Evolutionary conservation across 106 monocot genomes (phyloP).

Genomic region (Allium sativum): DNA sequence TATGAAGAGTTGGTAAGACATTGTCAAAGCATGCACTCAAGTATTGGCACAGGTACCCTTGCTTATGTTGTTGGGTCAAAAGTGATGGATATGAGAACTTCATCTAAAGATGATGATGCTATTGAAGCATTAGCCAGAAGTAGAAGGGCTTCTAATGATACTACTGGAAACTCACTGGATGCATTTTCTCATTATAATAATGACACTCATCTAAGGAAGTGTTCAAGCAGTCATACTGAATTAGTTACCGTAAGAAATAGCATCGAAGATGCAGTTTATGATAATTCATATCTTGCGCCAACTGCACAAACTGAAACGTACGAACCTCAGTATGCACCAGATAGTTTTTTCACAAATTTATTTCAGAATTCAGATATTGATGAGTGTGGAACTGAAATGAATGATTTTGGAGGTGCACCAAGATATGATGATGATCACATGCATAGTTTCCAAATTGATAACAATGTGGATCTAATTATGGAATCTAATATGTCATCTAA

Average conservation of each 20-base stretch:
- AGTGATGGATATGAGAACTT: conserved; percentile 92
- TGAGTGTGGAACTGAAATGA: conserved; percentile 18
- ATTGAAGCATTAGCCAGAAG: conserved; percentile 24
- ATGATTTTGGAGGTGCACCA: conserved; percentile 15
- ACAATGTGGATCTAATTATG: conserved; percentile 65
- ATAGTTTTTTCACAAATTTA: conserved; percentile 65
- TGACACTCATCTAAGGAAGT: conserved; percentile 26
- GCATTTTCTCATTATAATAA: conserved; percentile 17
- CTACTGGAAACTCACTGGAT: conserved; percentile 8
- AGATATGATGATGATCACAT: conserved; percentile 31
- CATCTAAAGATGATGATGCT: conserved; percentile 41
- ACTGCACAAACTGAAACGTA: conserved; percentile 27
- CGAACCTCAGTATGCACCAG: conserved; percentile 30
- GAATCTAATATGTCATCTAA: conserved; percentile 38
- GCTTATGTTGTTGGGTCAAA: conserved; percentile 94
- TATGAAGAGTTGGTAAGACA: conserved; percentile 77
- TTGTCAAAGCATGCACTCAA: conserved; percentile 83
- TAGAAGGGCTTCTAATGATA: conserved; percentile 22
- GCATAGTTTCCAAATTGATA: conserved; percentile 72
- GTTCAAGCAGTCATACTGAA: conserved; percentile 45
- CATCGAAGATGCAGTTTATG: conserved; percentile 26
- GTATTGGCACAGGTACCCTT: conserved; percentile 86
- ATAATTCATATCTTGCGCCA: conserved; percentile 24
- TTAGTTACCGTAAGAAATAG: conserved; percentile 24
- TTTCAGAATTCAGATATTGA: conserved; percentile 34